A percentile compares a stretch with the other conserved stretches of the same genome.
Evolutionary conservation across 2,329 filamentous ascomycete species (phyloP).

Genomic region (Penicillium rolfsii): DNA sequence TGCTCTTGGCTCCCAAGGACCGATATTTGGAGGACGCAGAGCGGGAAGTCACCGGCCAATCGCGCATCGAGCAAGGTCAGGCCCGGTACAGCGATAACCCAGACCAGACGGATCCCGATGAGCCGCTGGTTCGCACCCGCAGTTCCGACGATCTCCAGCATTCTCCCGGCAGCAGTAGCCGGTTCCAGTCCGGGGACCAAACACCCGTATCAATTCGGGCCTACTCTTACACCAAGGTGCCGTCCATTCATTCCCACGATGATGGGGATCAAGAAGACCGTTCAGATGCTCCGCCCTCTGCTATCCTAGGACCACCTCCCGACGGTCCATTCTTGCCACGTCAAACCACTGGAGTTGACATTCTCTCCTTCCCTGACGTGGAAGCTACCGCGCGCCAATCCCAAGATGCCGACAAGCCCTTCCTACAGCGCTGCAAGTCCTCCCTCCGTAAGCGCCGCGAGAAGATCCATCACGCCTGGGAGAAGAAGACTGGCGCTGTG

Average conservation of each 20-base stretch:
- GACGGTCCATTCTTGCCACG: slow-evolving; percentile 41
- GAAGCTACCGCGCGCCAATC: slow-evolving; percentile 35
- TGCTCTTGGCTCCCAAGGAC: slow-evolving; percentile 83
- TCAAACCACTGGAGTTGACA: slow-evolving; percentile 55
- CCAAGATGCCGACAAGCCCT: slow-evolving; percentile 30
- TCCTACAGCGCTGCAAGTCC: slow-evolving; percentile 35
- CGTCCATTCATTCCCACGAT: slow-evolving; percentile 27
- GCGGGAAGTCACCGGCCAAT: slow-evolving; percentile 37
- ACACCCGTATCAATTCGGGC: slow-evolving; percentile 43
- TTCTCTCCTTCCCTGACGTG: slow-evolving; percentile 60
- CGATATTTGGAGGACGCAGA: slow-evolving; percentile 51
- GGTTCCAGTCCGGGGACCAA: slow-evolving; percentile 44
- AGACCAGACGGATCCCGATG: slow-evolving; percentile 42
- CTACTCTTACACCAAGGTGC: slow-evolving; percentile 42
- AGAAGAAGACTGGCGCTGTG: slow-evolving; percentile 29
- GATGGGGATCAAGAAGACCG: slow-evolving; percentile 19
- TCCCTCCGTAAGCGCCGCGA: slow-evolving; percentile 26
- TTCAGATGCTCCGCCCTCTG: slow-evolving; percentile 25
- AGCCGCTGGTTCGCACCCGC: slow-evolving; percentile 40
- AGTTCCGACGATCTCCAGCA: slow-evolving; percentile 34
- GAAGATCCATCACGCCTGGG: slow-evolving; percentile 26
- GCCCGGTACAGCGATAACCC: slow-evolving; percentile 47
- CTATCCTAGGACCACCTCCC: slow-evolving; percentile 38
- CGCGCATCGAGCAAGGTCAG: slow-evolving; percentile 44
- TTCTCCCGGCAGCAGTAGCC: slow-evolving; percentile 21